Evolutionary conservation across 192 early-diverging fungal genomes (phyloP).

Genomic region (Podila verticillata): DNA sequence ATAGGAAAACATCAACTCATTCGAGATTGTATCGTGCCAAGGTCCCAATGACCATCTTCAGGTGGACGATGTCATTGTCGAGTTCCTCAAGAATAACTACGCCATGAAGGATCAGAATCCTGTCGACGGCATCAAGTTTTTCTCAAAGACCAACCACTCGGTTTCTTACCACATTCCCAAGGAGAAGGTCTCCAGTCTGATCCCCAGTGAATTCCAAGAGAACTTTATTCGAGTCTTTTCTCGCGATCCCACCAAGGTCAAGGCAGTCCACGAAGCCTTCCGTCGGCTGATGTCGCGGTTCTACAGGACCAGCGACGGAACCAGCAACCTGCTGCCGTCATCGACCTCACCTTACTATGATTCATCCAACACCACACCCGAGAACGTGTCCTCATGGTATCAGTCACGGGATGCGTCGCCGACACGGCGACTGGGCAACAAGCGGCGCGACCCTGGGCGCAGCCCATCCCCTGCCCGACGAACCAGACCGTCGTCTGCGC

Average conservation of each 20-base stretch:
- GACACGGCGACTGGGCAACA: slow-evolving; percentile 1
- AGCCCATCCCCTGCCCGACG: slow-evolving; percentile 23
- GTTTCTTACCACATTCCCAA: slow-evolving; percentile 72
- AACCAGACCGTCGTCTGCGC: not conserved
- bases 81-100: slow-evolving; percentile 79
- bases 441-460: slow-evolving; percentile 8
- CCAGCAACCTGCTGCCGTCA: slow-evolving; percentile 36
- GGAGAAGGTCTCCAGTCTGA: slow-evolving; percentile 75
- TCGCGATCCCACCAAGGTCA: slow-evolving; percentile 62
- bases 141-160: slow-evolving; percentile 64
- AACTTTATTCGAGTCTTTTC: slow-evolving; percentile 73
- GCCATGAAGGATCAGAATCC: slow-evolving; percentile 90
- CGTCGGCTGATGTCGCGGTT: slow-evolving; percentile 45
- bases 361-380: slow-evolving; percentile 39
- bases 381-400: slow-evolving; percentile 3
- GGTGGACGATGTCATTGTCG: slow-evolving; percentile 79
- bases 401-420: slow-evolving; percentile 19
- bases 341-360: slow-evolving; percentile 46
- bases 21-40: slow-evolving; percentile 71
- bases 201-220: slow-evolving; percentile 77
- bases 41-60: slow-evolving; percentile 65
- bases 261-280: slow-evolving; percentile 54
- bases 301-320: slow-evolving; percentile 30
- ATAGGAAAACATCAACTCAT: slow-evolving; percentile 57
- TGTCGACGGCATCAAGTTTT: slow-evolving; percentile 85